Percentiles rank a stretch among this genome's conserved stretches.
Evolutionary conservation across 345 rosid genomes (phyloP).

Genomic region (Hirschfeldia incana): DNA sequence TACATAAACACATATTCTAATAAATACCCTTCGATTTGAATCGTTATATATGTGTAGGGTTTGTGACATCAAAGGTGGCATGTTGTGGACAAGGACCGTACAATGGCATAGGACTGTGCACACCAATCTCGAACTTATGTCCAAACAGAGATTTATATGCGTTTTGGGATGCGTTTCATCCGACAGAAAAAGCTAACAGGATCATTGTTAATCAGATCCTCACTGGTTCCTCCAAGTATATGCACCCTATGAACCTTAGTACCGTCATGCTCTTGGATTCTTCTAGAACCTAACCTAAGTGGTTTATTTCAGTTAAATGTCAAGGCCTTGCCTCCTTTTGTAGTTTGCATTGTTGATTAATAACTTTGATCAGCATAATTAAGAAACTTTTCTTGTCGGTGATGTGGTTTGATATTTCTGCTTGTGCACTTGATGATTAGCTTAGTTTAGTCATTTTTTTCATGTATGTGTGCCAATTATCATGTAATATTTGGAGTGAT

Average conservation of each 20-base stretch:
- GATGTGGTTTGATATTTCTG: slow-evolving; percentile 16
- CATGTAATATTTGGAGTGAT: slow-evolving; percentile 22
- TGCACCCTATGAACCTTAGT: slow-evolving; percentile 77
- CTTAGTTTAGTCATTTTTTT: neutral
- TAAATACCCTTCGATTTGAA: neutral
- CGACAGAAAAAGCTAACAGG: slow-evolving; percentile 67
- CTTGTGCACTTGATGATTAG: slow-evolving; percentile 7
- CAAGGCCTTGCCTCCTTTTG: neutral
- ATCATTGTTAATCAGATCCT: slow-evolving; percentile 51
- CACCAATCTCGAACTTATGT: slow-evolving; percentile 62
- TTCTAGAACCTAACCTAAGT: slow-evolving; percentile 26
- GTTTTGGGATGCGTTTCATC: slow-evolving; percentile 84
- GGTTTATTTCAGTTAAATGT: neutral
- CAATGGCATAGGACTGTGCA: slow-evolving; percentile 76
- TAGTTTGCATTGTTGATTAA: slow-evolving; percentile 19
- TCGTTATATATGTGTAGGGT: slow-evolving; percentile 43
- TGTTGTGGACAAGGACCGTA: slow-evolving; percentile 79
- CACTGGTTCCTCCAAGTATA: slow-evolving; percentile 51
- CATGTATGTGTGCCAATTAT: slow-evolving; percentile 7
- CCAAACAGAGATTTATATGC: slow-evolving; percentile 56
- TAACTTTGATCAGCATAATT: slow-evolving; percentile 21
- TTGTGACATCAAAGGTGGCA: slow-evolving; percentile 66
- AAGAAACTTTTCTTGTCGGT: slow-evolving; percentile 1
- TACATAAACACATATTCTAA: neutral
- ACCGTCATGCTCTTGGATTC: slow-evolving; percentile 60